phyloP scores from a whole-genome alignment of 495 filamentous ascomycete genomes.

The Hypoxylon fragiforme region DNA sequence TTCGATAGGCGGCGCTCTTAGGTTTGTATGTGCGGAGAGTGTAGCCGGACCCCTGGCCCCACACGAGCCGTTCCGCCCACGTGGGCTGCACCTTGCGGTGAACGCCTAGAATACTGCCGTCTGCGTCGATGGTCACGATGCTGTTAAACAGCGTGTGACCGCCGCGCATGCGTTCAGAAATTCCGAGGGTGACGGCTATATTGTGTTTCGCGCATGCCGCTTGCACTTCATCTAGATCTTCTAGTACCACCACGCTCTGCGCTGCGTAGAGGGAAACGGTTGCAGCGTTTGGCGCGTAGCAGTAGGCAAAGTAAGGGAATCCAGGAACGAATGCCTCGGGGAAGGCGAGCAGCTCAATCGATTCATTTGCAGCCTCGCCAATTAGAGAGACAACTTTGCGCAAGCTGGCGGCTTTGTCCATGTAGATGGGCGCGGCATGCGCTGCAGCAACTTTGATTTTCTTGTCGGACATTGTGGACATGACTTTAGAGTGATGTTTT shows the following conservation, averaged over 20 bases:
- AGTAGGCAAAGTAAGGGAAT: constrained; percentile 43
- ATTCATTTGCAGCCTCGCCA: constrained; percentile 30
- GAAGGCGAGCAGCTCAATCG: constrained; percentile 40
- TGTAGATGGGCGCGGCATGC: constrained; percentile 44
- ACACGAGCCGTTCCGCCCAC: constrained; percentile 50
- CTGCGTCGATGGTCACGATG: constrained; percentile 44
- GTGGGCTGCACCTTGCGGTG: constrained; percentile 56
- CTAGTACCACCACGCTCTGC: constrained; percentile 41
- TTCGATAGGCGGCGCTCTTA: constrained; percentile 34
- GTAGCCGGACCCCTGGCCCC: constrained; percentile 48
- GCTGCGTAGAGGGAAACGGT: constrained; percentile 37
- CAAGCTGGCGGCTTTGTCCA: constrained; percentile 41
- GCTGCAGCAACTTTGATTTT: constrained; percentile 41
- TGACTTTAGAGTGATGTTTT: background rate
- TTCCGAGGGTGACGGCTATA: constrained; percentile 41
- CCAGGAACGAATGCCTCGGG: constrained; percentile 44
- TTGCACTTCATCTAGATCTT: constrained; percentile 41
- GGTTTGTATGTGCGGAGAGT: constrained; percentile 38
- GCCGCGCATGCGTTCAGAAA: constrained; percentile 44
- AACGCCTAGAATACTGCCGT: constrained; percentile 47
- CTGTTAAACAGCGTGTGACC: constrained; percentile 50
- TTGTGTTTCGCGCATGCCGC: constrained; percentile 36
- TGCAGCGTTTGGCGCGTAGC: constrained; percentile 37
- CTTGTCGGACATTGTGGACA: constrained; percentile 15
- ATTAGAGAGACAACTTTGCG: constrained; percentile 37